phyloP scores from a whole-genome alignment of 2,329 filamentous ascomycete genomes.

The Ascochyta lentis region DNA sequence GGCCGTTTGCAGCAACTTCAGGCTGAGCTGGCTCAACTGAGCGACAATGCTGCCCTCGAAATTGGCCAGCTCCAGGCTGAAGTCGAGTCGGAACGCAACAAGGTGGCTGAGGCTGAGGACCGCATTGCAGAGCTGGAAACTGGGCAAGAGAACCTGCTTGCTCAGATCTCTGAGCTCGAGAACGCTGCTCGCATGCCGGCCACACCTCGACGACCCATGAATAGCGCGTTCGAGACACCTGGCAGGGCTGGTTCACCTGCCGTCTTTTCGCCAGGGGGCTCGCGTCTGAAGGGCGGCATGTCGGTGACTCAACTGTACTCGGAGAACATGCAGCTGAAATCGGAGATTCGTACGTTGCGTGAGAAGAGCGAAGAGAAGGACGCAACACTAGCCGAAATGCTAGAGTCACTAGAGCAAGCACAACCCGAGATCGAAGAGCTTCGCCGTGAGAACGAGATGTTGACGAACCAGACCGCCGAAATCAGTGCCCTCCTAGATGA shows the following conservation, averaged over 20 bases:
- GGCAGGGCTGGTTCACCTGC: constrained; percentile 59
- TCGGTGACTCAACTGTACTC: constrained; percentile 69
- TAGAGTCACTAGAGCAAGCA: constrained; percentile 82
- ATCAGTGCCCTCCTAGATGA: constrained; percentile 80
- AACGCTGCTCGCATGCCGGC: constrained; percentile 49
- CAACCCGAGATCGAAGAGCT: constrained; percentile 88
- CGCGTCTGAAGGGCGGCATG: constrained; percentile 61
- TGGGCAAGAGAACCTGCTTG: constrained; percentile 66
- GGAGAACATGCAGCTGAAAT: constrained; percentile 69
- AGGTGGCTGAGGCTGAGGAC: constrained; percentile 67
- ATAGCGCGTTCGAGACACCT: constrained; percentile 60
- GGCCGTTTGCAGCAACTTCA: constrained; percentile 75
- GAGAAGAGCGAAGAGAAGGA: constrained; percentile 76
- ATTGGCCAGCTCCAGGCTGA: constrained; percentile 58
- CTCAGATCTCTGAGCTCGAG: constrained; percentile 56
- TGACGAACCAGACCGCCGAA: constrained; percentile 81
- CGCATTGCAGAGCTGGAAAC: constrained; percentile 70
- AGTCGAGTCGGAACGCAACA: constrained; percentile 60
- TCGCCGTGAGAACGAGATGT: constrained; percentile 77
- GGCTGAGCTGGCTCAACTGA: constrained; percentile 66
- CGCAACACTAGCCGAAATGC: constrained; percentile 82
- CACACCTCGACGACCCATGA: constrained; percentile 61
- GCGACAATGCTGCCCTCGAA: constrained; percentile 70
- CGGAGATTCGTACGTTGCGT: constrained; percentile 75
- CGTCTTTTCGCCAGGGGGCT: constrained; percentile 61